phyloP scores from a whole-genome alignment of 805 yeast genomes.

The Nematodospora valgi region DNA sequence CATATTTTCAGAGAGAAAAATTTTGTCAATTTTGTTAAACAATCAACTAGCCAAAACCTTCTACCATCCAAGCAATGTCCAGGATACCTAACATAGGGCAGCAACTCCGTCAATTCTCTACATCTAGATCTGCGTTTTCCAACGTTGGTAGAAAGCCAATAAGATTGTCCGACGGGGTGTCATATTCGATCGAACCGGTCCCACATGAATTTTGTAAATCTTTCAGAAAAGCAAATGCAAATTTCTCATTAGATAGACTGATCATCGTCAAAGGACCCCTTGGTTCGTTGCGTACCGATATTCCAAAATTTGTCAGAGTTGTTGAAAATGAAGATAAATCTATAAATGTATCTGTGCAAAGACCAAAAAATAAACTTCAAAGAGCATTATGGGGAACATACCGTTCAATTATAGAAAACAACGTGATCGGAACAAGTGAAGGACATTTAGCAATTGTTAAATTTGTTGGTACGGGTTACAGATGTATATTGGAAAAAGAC shows the following conservation, averaged over 20 bases:
- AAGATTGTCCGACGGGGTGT: slow-evolving; percentile 59
- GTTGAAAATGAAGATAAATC: slow-evolving; percentile 29
- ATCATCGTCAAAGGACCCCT: slow-evolving; percentile 72
- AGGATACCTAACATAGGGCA: slow-evolving; percentile 2
- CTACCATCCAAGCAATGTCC: not conserved
- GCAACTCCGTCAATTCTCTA: slow-evolving; percentile 15
- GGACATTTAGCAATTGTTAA: slow-evolving; percentile 86
- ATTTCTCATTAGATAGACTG: slow-evolving; percentile 53
- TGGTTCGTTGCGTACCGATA: slow-evolving; percentile 59
- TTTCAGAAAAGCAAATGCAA: slow-evolving; percentile 64
- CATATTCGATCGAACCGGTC: slow-evolving; percentile 44
- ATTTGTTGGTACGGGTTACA: slow-evolving; percentile 95
- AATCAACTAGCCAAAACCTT: not conserved
- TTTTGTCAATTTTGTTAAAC: not conserved
- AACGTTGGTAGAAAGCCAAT: slow-evolving; percentile 84
- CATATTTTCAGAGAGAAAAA: slow-evolving; percentile 1
- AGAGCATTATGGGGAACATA: slow-evolving; percentile 94
- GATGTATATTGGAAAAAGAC: slow-evolving; percentile 70
- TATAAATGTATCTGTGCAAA: slow-evolving; percentile 54
- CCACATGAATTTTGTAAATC: slow-evolving; percentile 52
- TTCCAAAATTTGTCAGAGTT: slow-evolving; percentile 69
- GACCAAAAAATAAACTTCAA: slow-evolving; percentile 60
- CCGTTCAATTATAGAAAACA: slow-evolving; percentile 73
- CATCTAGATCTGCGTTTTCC: slow-evolving; percentile 31
- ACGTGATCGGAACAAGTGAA: slow-evolving; percentile 83